These are phyloP conservation scores for Aspergillus coremiiformis DNA, from an alignment of 495 filamentous ascomycete genomes.

Conservation along the genomic window DNA sequence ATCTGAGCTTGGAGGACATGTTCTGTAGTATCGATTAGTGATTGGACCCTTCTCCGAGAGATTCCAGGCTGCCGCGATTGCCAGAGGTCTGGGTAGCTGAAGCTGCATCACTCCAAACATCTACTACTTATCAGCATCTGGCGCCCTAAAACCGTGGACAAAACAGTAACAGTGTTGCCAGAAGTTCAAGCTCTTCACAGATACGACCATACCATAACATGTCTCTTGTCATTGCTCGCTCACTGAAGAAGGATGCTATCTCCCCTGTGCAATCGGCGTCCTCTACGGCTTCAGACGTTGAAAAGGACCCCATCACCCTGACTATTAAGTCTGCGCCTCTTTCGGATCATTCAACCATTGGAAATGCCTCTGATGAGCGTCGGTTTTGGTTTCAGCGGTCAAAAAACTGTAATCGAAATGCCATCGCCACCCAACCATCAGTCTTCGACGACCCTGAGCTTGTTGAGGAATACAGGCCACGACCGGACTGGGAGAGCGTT, in stretches of 20 bases:
- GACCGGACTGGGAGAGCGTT: constrained; percentile 45
- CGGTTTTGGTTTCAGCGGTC: constrained; percentile 25
- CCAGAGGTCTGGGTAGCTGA: background rate
- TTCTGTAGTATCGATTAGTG: background rate
- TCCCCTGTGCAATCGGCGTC: background rate
- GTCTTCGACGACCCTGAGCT: constrained; percentile 46
- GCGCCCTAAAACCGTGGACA: background rate
- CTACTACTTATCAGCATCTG: no score
- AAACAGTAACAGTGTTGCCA: background rate
- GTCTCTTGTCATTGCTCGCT: constrained; percentile 8
- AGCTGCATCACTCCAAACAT: background rate
- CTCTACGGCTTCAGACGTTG: constrained; percentile 1
- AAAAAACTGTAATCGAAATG: constrained; percentile 31
- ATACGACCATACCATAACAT: background rate
- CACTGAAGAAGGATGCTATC: background rate
- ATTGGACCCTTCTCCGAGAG: background rate
- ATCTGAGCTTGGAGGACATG: background rate
- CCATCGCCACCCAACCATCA: constrained; percentile 50
- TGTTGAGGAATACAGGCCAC: constrained; percentile 45
- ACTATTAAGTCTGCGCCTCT: background rate
- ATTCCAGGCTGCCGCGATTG: background rate
- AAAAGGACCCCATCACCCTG: constrained; percentile 3
- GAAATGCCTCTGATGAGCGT: constrained; percentile 9
- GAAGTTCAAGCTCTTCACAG: background rate
- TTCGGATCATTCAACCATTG: constrained; percentile 7